A percentile compares a stretch with the other conserved stretches of the same genome.
phyloP scores from a whole-genome alignment of 2,329 filamentous ascomycete species.

The Metarhizium humberi region DNA sequence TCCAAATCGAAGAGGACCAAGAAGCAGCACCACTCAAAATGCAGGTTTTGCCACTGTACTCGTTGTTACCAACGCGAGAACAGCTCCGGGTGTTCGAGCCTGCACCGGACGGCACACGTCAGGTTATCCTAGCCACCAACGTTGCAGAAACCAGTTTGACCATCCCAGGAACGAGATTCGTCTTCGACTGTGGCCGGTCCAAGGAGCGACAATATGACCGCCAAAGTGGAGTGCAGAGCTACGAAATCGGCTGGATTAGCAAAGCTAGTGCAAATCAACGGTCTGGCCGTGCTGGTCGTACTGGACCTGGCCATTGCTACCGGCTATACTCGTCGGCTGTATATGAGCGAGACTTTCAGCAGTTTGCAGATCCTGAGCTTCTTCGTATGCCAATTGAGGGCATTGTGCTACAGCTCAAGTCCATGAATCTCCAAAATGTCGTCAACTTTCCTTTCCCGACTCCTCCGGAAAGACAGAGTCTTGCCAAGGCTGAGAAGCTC shows the following conservation, averaged over 20 bases:
- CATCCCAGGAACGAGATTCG: constrained; percentile 89
- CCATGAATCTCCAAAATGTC: constrained; percentile 84
- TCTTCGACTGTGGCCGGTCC: constrained; percentile 86
- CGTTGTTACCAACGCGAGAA: constrained; percentile 79
- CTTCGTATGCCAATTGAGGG: constrained; percentile 86
- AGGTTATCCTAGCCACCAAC: constrained; percentile 89
- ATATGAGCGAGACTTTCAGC: constrained; percentile 78
- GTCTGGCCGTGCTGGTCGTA: constrained; percentile 88
- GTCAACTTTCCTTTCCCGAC: constrained; percentile 96
- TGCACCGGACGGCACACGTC: constrained; percentile 69
- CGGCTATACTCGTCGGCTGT: constrained; percentile 89
- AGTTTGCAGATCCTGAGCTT: constrained; percentile 83
- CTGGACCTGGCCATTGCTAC: constrained; percentile 93
- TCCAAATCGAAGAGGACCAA: constrained; percentile 58
- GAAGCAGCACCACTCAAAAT: constrained; percentile 58
- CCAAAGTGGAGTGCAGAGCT: constrained; percentile 88
- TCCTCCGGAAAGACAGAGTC: constrained; percentile 64
- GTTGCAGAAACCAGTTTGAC: constrained; percentile 96
- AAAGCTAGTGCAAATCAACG: constrained; percentile 92
- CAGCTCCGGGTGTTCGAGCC: constrained; percentile 86
- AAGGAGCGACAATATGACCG: constrained; percentile 88
- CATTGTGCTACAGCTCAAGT: constrained; percentile 86
- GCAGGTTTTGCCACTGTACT: constrained; percentile 90
- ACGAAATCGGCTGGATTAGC: constrained; percentile 93
- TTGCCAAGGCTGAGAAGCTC: constrained; percentile 78